Evolutionary conservation across 1,284 basidiomycete genomes (phyloP), one percentile per base, ranked within the genome.

Genomic region (Lentinula novae-zelandiae): DNA sequence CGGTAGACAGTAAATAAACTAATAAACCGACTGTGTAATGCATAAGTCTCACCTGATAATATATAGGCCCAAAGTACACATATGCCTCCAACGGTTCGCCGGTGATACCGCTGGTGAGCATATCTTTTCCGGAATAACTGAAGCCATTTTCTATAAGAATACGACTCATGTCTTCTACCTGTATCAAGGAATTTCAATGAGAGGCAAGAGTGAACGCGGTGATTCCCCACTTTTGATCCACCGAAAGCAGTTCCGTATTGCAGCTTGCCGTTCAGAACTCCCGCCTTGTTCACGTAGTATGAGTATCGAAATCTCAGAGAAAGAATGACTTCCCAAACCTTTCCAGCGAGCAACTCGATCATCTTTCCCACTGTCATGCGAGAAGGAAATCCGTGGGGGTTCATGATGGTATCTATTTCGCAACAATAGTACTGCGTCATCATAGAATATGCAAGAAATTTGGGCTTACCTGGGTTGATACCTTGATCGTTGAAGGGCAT

Each of bases 301-400:
- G n/a, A 52, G 38, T 31, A 58, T 49, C 55, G 15, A 12, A 13
- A 34, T 31, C 31, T 20, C 0, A 42, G 20, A 40, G 7, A 12
- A 38, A 46, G 64, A 66, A 52, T 27, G 53, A 65, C 49, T 53
- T 57, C 34, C 61, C 50, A 50, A 58, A 90, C 90, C 82, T 98
- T 98, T 58, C 97, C 96, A n/a, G 95, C 92, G 20, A 99, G 78
- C 27, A 98, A 81, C 75, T 99, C 97, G 62, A 99, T 97, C 97
- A 99, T 99, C 79, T 99, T 99, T 52, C 97, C 97, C 44, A 99
- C 97, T 38, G 97, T 98, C 96, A 99, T 99, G 59, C 97, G 94
- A 60, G 95, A 97, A 1, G 97, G 97, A 83, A 99, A 99, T 70
- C 97, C 97, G 76, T 99, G 97, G 2, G 97, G 97, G 73, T 99